Base-by-base conservation (phyloP, 1,284 basidiomycete species). In the Apiotrichum mycotoxinovorans region DNA sequence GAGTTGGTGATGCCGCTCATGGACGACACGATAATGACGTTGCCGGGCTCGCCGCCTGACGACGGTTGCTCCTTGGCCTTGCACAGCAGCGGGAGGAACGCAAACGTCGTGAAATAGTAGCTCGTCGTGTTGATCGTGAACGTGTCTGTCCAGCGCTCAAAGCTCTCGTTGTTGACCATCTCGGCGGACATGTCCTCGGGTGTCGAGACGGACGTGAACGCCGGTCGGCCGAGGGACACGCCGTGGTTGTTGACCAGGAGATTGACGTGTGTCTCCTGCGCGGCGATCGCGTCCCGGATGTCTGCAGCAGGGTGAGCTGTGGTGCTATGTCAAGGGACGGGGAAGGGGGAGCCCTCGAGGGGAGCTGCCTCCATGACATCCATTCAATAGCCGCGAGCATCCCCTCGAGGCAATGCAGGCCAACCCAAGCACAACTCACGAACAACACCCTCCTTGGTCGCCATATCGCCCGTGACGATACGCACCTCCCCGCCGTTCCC, bases 71-170 rank as follows among this genome's bases (percentile, higher is more conserved):
- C 60, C 61, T 71, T 73, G 27, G 74, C 74, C 2, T 69, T 69
- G 9, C 62, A 62, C 3, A 78, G 67, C 15, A 77, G 64, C 3
- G 75, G 75, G 14, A 78, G 62, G 69, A 78, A 75, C 22, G 75
- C 76, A 52, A 73, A 76, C 4, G 75, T 61, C 14, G 70, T 71
- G 60, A 77, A 78, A 63, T 73, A 70, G 66, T 75, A 74, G 25
- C 70, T 72, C 1, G 72, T 69, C 33, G 67, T 69, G 67, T 78
- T 76, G 66, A 74, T 76, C 20, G 57, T 54, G 63, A 72, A 75
- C 15, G 65, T 68, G 23, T 71, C 59, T n/a, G 62, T 37, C 74
- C 75, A 76, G 46, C 58, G 57, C 10, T 73, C 74, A 47, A 75
- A 69, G 11, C 54, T 56, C 58, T 75, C 72, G 34, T 70, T 66